phyloP scores from a whole-genome alignment of 371 early-diverging fungal genomes.

The Saksenaea vasiformis region DNA sequence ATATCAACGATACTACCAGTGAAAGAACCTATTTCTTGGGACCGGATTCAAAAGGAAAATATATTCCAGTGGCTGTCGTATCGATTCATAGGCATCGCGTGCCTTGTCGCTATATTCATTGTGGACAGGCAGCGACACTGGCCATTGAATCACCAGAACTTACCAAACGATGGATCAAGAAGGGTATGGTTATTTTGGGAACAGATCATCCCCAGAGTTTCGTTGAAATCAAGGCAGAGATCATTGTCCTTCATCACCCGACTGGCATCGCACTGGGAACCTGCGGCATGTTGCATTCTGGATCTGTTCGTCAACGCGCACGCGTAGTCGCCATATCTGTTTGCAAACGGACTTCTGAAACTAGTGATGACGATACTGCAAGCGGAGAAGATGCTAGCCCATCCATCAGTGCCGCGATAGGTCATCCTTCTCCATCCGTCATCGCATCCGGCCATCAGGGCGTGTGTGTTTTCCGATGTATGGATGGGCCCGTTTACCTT shows the following conservation, averaged over 20 bases:
- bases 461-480: slow-evolving; percentile 70
- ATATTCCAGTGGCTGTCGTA: slow-evolving; percentile 59
- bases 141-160: slow-evolving; percentile 62
- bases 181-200: slow-evolving; percentile 86
- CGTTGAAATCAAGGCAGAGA: slow-evolving; percentile 84
- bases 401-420: background rate
- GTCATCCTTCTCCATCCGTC: background rate
- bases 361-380: background rate
- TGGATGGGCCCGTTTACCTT: slow-evolving; percentile 82
- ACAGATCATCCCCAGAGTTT: slow-evolving; percentile 54
- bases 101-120: slow-evolving; percentile 66
- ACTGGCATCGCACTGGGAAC: slow-evolving; percentile 65
- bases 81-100: slow-evolving; percentile 90
- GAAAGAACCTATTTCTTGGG: slow-evolving; percentile 49
- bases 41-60: slow-evolving; percentile 55
- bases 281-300: slow-evolving; percentile 92
- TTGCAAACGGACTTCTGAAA: background rate
- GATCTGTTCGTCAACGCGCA: slow-evolving; percentile 86
- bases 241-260: slow-evolving; percentile 82
- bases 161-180: slow-evolving; percentile 59
- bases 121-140: slow-evolving; percentile 86
- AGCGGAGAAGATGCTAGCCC: background rate
- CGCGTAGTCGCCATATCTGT: slow-evolving; percentile 35
- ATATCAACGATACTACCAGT: slow-evolving; percentile 17
- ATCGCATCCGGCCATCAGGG: slow-evolving; percentile 48